phyloP scores from a whole-genome alignment of 1,284 basidiomycete species.

The Cryptococcus neoformans region DNA sequence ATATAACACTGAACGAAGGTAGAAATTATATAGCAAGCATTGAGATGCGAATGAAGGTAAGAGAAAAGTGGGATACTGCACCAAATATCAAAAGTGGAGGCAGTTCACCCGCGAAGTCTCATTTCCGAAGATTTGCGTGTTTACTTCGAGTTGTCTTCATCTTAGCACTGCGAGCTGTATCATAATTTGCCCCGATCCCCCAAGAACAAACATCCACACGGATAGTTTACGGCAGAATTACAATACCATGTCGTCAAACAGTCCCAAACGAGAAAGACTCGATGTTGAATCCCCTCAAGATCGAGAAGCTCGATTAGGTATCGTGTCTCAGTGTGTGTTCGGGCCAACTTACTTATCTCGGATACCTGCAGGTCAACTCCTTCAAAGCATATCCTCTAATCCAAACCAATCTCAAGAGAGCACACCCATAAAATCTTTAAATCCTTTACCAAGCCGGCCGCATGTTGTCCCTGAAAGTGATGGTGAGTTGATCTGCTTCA shows the following conservation, averaged over 20 bases:
- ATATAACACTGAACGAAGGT: not conserved
- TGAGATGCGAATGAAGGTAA: not conserved
- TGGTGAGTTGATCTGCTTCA: slow-evolving; percentile 8
- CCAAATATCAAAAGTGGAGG: not conserved
- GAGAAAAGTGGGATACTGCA: not conserved
- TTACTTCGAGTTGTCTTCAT: not conserved
- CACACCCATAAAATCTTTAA: not conserved
- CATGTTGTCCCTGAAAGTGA: slow-evolving; percentile 16
- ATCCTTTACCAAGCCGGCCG: slow-evolving; percentile 9
- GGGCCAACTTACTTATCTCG: not conserved
- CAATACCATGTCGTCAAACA: not conserved
- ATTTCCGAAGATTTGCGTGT: not conserved
- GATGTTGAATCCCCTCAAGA: slow-evolving; percentile 22
- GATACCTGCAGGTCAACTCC: slow-evolving; percentile 3
- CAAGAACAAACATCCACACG: too few species aligned
- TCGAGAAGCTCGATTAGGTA: slow-evolving; percentile 20
- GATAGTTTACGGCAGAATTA: too few species aligned
- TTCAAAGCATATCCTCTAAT: slow-evolving; percentile 8
- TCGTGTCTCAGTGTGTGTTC: not conserved
- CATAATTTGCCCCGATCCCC: too few species aligned
- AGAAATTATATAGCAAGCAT: not conserved
- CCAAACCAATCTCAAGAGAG: not conserved
- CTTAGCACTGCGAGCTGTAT: too few species aligned
- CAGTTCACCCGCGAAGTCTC: not conserved
- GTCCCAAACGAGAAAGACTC: slow-evolving; percentile 12